phyloP scores from a whole-genome alignment of 169 alveolate species.

The Eimeria acervulina region DNA sequence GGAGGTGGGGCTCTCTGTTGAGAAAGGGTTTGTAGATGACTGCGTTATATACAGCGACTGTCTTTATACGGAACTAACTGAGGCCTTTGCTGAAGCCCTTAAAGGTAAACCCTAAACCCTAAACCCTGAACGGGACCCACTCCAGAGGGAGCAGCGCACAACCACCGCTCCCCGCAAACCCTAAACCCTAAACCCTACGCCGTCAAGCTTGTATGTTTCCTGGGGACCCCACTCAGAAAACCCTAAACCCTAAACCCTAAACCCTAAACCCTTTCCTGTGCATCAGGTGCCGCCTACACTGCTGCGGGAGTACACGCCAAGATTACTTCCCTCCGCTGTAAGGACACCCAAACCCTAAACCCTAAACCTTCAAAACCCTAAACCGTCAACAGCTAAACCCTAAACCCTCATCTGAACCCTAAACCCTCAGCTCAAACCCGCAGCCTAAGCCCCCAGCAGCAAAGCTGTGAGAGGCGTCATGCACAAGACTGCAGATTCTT shows the following conservation, averaged over 20 bases:
- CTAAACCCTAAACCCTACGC: slow-evolving; percentile 17
- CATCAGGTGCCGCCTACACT: too few species aligned
- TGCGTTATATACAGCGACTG: too few species aligned
- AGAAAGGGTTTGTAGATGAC: background rate
- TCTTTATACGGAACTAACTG: too few species aligned
- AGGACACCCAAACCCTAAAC: background rate
- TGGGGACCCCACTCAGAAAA: too few species aligned
- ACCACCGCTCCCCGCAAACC: too few species aligned
- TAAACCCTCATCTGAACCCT: background rate
- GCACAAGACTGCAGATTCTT: background rate
- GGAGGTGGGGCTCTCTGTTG: background rate
- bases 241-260: too few species aligned
- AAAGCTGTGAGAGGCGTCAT: background rate
- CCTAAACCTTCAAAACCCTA: background rate
- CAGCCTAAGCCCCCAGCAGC: background rate
- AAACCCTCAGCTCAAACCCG: background rate
- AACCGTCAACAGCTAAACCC: too few species aligned
- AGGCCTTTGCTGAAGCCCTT: too few species aligned
- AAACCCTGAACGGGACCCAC: background rate
- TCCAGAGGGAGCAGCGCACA: slow-evolving; percentile 79
- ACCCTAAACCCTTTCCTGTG: background rate
- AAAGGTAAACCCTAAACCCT: background rate
- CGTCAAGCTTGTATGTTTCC: background rate
- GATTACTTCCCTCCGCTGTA: background rate
- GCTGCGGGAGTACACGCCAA: too few species aligned